phyloP scores from a whole-genome alignment of 768 basidiomycete species.

The Lactarius hatsudake region DNA sequence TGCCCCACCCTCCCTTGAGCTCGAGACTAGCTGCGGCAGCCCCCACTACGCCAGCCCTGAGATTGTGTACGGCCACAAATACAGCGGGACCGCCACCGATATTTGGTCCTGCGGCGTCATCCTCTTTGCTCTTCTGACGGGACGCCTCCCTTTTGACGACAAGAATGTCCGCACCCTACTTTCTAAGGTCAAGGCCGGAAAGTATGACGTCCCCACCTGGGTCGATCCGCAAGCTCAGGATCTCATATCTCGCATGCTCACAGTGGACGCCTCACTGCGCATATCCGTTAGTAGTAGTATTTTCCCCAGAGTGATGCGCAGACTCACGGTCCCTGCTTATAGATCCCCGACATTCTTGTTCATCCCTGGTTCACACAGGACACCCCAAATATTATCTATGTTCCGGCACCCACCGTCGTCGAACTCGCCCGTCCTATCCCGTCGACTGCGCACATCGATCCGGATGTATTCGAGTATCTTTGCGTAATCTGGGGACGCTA shows the following conservation, averaged over 20 bases:
- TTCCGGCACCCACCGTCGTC: conserved; percentile 39
- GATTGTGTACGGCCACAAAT: conserved; percentile 88
- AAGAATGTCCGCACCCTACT: conserved; percentile 76
- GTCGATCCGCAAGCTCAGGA: conserved; percentile 84
- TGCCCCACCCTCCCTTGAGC: conserved; percentile 76
- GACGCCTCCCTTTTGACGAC: conserved; percentile 92
- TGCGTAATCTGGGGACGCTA: conserved; percentile 83
- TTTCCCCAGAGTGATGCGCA: not conserved
- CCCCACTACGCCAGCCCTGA: conserved; percentile 98
- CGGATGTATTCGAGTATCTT: conserved; percentile 73
- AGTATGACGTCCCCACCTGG: conserved; percentile 77
- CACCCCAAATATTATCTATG: conserved; percentile 48
- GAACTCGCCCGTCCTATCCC: conserved; percentile 66
- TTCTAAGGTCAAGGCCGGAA: conserved; percentile 81
- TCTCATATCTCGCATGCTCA: conserved; percentile 81
- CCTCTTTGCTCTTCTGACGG: conserved; percentile 85
- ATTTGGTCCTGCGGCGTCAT: conserved; percentile 98
- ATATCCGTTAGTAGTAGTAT: conserved; percentile 62
- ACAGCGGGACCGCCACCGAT: conserved; percentile 86
- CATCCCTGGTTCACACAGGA: conserved; percentile 79
- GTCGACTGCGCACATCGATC: conserved; percentile 68
- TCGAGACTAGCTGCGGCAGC: conserved; percentile 94
- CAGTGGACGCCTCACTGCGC: conserved; percentile 74
- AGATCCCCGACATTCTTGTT: conserved; percentile 83
- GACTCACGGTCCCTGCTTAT: conserved; percentile 9